Evolutionary conservation across 2,329 filamentous ascomycete species (phyloP).

Genomic region (Cladophialophora bantiana): DNA sequence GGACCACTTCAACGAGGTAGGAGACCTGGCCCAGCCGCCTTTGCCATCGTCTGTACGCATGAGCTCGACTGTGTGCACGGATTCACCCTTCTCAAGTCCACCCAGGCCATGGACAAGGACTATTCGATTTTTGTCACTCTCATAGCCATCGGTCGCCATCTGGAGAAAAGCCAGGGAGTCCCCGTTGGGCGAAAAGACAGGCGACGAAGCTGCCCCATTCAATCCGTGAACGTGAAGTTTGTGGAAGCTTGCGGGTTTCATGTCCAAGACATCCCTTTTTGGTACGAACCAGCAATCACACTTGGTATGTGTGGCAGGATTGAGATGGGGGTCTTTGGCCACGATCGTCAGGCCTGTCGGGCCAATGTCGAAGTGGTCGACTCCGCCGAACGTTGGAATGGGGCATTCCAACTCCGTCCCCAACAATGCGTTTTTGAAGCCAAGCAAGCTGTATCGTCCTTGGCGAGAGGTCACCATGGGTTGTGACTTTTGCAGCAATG

Average conservation of each 20-base stretch:
- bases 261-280: slow-evolving; percentile 52
- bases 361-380: slow-evolving; percentile 56
- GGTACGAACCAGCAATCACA: slow-evolving; percentile 55
- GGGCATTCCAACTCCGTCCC: slow-evolving; percentile 54
- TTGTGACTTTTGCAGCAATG: slow-evolving; percentile 52
- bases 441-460: slow-evolving; percentile 48
- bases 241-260: slow-evolving; percentile 44
- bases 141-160: slow-evolving; percentile 55
- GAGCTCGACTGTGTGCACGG: slow-evolving; percentile 31
- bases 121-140: slow-evolving; percentile 56
- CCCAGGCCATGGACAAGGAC: slow-evolving; percentile 51
- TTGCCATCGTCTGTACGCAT: slow-evolving; percentile 49
- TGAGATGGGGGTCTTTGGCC: slow-evolving; percentile 54
- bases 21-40: slow-evolving; percentile 53
- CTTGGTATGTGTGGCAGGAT: slow-evolving; percentile 56
- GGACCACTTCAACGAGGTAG: slow-evolving; percentile 51
- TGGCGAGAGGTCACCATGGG: slow-evolving; percentile 48
- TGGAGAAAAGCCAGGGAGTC: slow-evolving; percentile 52
- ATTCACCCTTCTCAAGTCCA: slow-evolving; percentile 44
- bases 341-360: slow-evolving; percentile 49
- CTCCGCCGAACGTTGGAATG: slow-evolving; percentile 57
- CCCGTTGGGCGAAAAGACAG: slow-evolving; percentile 54
- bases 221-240: slow-evolving; percentile 45
- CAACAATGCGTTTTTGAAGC: slow-evolving; percentile 53
- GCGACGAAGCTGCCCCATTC: slow-evolving; percentile 54